A percentile compares a stretch with the other conserved stretches of the same genome.
phyloP scores from a whole-genome alignment of 2,329 filamentous ascomycete genomes.

The Pyrenophora graminea region DNA sequence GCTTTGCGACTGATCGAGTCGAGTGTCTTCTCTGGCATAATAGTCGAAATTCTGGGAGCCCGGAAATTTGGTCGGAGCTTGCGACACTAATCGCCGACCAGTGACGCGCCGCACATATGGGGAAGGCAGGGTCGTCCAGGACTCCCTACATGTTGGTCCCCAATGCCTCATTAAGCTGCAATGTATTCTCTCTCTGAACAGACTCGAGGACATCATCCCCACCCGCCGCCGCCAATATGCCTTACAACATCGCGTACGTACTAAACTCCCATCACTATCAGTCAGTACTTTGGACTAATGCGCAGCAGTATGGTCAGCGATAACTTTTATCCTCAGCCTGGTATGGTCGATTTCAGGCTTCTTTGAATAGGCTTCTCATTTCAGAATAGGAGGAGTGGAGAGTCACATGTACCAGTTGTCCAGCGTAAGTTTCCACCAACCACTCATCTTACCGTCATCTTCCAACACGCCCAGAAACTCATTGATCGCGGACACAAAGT shows the following conservation, averaged over 20 bases:
- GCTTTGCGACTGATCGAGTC: conserved; percentile 1
- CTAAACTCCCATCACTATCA: background rate
- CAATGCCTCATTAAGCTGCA: conserved; percentile 20
- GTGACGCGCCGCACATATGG: conserved; percentile 23
- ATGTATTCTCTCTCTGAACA: conserved; percentile 24
- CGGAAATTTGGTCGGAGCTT: conserved; percentile 36
- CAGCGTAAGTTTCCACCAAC: conserved; percentile 54
- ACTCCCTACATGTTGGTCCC: background rate
- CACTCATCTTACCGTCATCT: background rate
- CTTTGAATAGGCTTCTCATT: conserved; percentile 23
- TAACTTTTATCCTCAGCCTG: conserved; percentile 98
- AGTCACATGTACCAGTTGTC: conserved; percentile 98
- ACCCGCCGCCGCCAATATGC: conserved; percentile 52
- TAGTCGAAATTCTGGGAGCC: conserved; percentile 22
- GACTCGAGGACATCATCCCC: conserved; percentile 29
- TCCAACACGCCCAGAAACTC: conserved; percentile 66
- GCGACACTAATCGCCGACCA: conserved; percentile 27
- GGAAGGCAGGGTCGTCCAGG: background rate
- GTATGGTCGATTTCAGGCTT: conserved; percentile 38
- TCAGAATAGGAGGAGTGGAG: conserved; percentile 74
- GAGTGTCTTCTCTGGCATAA: background rate
- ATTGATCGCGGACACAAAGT: conserved; percentile 98
- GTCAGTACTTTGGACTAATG: conserved; percentile 13
- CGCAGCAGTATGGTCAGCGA: conserved; percentile 84
- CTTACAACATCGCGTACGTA: conserved; percentile 71